phyloP scores from a whole-genome alignment of 2,329 filamentous ascomycete species.

The Penicillium fuscoglaucum region DNA sequence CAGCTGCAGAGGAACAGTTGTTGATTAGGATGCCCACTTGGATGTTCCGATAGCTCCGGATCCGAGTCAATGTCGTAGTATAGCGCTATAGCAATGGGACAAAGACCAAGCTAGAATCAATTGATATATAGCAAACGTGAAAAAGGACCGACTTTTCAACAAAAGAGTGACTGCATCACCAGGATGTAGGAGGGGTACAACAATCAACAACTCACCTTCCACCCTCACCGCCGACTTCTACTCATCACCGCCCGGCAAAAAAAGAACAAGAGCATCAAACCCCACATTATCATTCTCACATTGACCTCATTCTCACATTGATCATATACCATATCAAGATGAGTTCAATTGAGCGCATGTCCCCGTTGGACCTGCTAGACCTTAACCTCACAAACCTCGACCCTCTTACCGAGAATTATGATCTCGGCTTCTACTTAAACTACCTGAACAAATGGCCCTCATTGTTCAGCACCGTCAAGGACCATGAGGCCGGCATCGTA shows the following conservation, averaged over 20 bases:
- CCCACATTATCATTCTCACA: conserved; percentile 22
- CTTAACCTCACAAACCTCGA: conserved; percentile 96
- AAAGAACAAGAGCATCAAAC: conserved; percentile 13
- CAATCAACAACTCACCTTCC: neutral
- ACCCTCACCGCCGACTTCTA: conserved; percentile 5
- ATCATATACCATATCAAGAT: conserved; percentile 49
- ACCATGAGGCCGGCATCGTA: conserved; percentile 81
- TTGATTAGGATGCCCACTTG: neutral
- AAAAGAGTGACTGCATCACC: conserved; percentile 7
- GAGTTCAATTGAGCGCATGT: conserved; percentile 84
- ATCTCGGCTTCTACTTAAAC: conserved; percentile 90
- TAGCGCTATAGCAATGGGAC: neutral
- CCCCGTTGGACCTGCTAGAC: conserved; percentile 77
- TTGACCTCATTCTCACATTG: neutral
- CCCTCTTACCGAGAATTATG: conserved; percentile 96
- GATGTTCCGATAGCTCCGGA: conserved; percentile 1
- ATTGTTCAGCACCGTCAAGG: conserved; percentile 88
- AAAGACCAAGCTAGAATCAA: neutral
- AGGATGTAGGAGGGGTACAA: conserved; percentile 10
- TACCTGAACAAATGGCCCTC: conserved; percentile 96
- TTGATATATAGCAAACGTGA: conserved; percentile 1
- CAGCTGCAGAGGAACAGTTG: conserved; percentile 5
- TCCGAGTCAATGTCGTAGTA: conserved; percentile 2
- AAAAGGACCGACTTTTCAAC: conserved; percentile 9
- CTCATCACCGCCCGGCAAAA: conserved; percentile 23